Evolutionary conservation across 192 early-diverging fungal species (phyloP), one percentile per base, ranked within the genome.

Genomic region (Entomortierella parvispora): DNA sequence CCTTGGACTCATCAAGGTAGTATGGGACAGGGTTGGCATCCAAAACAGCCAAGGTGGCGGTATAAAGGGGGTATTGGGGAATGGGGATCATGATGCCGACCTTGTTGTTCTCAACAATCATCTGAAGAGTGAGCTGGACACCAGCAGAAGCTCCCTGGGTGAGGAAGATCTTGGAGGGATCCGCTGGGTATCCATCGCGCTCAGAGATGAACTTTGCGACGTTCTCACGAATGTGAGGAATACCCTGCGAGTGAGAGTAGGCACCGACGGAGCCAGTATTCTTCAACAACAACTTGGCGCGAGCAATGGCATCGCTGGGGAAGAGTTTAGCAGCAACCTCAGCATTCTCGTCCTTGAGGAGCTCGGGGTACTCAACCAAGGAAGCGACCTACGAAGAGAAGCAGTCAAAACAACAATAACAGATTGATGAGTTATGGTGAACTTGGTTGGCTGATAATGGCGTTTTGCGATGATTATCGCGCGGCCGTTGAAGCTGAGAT

Each of bases 51-150:
- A 99, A 84, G 1, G 95, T 92, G 29, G 96, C 97, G 12, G 94
- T 93, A 86, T 99, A 99, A 29, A 99, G 89, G 53, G 97, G 97
- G 72, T 99, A 99, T 77, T 99, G 97, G 37, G 97, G 97, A 56
- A 99, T 96, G 25, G 97, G 97, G 68, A 98, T 98, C 96, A 99
- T 95, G 74, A 99, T 93, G 32, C 97, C 97, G 44, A 95, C 91
- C 28, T 93, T 84, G 33, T 69, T 64, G 78, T 93, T 74, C 42
- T 91, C 83, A 34, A 95, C 92, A 23, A 98, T 78, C 67, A 93
- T 87, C 75, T 99, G 93, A 23, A 99, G 85, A 47, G 97, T 87
- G 2, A 87, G 85, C 83, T 99, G 96, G 18, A 99, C 95, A 53
- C 93, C 97, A n/a, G 92, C 87, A 33, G 93, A 94, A 15, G 96